Base-by-base conservation (phyloP, 116 monocot species). In the Iris pallida region DNA sequence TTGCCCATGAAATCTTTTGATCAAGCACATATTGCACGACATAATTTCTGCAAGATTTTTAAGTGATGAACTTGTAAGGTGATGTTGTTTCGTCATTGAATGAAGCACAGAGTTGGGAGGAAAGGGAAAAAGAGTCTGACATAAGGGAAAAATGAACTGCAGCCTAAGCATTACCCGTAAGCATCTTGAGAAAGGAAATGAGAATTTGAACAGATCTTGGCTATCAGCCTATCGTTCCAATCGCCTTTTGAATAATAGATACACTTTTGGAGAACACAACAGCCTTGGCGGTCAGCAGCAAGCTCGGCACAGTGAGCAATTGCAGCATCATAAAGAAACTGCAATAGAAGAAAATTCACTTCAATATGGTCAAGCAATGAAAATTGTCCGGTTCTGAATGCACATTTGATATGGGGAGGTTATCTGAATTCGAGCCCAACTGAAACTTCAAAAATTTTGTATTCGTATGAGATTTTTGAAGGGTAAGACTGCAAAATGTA, bases 181-280 rank as follows among this genome's bases (percentile, higher is more conserved):
- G 53, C 71, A 75, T 89, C 71, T 67, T 80, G 58, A 64, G 89
- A 70, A 18, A 89, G 82, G 20, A 63, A 11, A 47, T 75, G 72
- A 56, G 82, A 66, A 59, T 75, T 66, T 14, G 68, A 66, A 8
- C 57, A 58, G 63, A 89, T 68, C 41, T 55, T 54, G 61, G 70
- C 56, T 20, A 85, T 69, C 64, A 85, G 62, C 45, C 45, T 52
- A 16, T 61, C 14, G 46, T 75, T 82, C 45, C 71, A 68, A 12
- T 77, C 46, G 10, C 68, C 79, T 52, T 76, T 57, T 6, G 61
- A 65, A 68, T 70, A 47, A 30, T 30, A 4, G 8, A 88, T 42
- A 54, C 81, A 81, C 51, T 79, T 88, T 64, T 88, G 84, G 68
- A 88, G 72, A 7, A 88, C 75, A 64, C 81, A 79, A 72, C 84